Conservation (phyloP, 1,284 basidiomycete genomes). For the Leccinum pseudoinsigne region DNA sequence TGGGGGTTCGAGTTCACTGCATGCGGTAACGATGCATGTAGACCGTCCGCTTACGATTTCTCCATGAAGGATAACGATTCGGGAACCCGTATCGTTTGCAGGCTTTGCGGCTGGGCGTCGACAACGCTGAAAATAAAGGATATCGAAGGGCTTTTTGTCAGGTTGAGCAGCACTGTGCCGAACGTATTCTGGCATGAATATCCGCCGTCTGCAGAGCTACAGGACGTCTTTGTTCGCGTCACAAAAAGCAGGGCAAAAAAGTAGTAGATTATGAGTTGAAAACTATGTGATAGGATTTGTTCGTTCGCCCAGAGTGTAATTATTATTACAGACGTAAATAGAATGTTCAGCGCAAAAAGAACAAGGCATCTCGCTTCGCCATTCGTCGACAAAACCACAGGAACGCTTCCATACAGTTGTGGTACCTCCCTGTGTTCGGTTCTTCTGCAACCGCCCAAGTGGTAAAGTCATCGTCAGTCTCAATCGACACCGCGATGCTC, state of each 20-base stretch:
- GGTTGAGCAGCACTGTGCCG: neutral
- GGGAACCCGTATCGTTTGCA: neutral
- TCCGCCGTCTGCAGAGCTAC: neutral
- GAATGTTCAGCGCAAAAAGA: neutral
- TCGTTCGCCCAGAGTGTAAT: too few relatives aligned
- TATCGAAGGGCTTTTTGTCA: neutral
- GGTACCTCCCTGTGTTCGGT: neutral
- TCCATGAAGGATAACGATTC: neutral
- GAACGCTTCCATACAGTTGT: neutral
- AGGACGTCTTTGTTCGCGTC: neutral
- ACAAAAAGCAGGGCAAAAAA: neutral
- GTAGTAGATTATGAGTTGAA: neutral
- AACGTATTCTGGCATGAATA: constrained; percentile 10
- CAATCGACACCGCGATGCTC: neutral
- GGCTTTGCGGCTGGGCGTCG: neutral
- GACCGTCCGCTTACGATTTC: neutral
- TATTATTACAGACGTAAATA: too few relatives aligned
- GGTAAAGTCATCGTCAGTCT: neutral
- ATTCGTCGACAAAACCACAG: neutral
- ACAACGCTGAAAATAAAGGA: neutral
- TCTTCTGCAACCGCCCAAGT: neutral
- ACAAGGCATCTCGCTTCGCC: neutral
- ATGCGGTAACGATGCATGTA: neutral
- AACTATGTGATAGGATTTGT: too few relatives aligned
- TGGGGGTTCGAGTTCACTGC: constrained; percentile 7